Conservation (phyloP, 1,139 yeast species). For the Yamadazyma jaroonii region DNA sequence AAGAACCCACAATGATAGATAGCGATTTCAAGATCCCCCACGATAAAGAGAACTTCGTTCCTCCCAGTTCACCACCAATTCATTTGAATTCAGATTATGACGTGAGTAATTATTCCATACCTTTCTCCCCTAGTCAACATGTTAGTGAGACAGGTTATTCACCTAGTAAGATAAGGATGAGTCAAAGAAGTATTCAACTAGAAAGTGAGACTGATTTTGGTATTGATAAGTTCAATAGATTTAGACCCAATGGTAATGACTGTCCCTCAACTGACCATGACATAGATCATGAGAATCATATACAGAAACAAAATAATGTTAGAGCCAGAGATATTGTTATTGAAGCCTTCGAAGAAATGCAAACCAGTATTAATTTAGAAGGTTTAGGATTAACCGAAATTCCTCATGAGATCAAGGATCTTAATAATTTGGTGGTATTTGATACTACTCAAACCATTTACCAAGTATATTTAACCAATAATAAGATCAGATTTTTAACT, state of each 20-base stretch:
- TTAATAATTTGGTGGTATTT: conserved; percentile 42
- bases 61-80: conserved; percentile 16
- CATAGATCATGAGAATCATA: conserved; percentile 13
- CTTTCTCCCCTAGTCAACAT: conserved; percentile 15
- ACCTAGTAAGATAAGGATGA: conserved; percentile 3
- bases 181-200: conserved; percentile 9
- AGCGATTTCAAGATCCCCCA: conserved; percentile 7
- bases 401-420: conserved; percentile 45
- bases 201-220: conserved; percentile 50
- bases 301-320: conserved; percentile 13
- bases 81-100: conserved; percentile 16
- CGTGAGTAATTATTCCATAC: conserved; percentile 12
- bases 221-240: conserved; percentile 44
- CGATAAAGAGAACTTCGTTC: conserved; percentile 7
- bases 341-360: conserved; percentile 39
- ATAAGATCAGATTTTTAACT: conserved; percentile 28
- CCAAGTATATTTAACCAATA: conserved; percentile 40
- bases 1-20: conserved; percentile 16
- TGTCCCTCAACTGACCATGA: conserved; percentile 32
- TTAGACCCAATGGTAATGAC: conserved; percentile 25
- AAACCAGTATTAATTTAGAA: conserved; percentile 34
- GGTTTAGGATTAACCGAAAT: conserved; percentile 35
- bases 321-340: conserved; percentile 34
- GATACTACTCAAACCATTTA: conserved; percentile 24
- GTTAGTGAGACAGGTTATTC: conserved; percentile 7